These are phyloP conservation scores for Rhodotorula sp. DNA, from an alignment of 1,284 basidiomycete genomes.

Conservation along the genomic window DNA sequence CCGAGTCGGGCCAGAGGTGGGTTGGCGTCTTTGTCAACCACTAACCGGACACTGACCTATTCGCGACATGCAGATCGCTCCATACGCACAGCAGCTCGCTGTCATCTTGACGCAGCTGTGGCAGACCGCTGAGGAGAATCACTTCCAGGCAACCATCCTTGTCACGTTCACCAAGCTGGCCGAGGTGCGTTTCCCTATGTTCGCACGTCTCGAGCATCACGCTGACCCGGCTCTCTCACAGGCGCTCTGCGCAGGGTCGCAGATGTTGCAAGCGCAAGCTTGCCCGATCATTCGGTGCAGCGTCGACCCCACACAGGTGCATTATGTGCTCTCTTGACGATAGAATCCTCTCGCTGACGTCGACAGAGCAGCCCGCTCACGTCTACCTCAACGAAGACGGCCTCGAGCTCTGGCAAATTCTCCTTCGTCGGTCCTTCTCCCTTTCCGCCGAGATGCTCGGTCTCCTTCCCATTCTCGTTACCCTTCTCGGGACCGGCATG, in stretches of 20 bases:
- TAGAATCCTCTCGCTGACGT: neutral
- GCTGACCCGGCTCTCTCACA: neutral
- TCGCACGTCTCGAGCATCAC: too few species aligned
- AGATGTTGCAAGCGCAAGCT: slow-evolving; percentile 30
- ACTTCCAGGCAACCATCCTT: slow-evolving; percentile 41
- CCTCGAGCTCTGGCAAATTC: slow-evolving; percentile 42
- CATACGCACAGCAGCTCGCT: slow-evolving; percentile 35
- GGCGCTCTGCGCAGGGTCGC: slow-evolving; percentile 36
- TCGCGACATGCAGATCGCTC: slow-evolving; percentile 33
- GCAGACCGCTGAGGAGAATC: slow-evolving; percentile 29
- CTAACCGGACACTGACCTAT: neutral
- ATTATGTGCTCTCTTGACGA: neutral
- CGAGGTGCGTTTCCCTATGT: slow-evolving; percentile 22
- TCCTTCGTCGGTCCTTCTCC: slow-evolving; percentile 23
- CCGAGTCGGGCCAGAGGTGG: slow-evolving; percentile 35
- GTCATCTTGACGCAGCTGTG: slow-evolving; percentile 41
- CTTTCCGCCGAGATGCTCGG: slow-evolving; percentile 37
- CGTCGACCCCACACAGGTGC: slow-evolving; percentile 36
- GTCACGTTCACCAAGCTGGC: slow-evolving; percentile 42
- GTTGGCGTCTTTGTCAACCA: neutral
- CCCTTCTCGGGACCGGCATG: slow-evolving; percentile 32
- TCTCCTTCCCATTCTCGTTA: slow-evolving; percentile 34
- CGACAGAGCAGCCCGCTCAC: slow-evolving; percentile 29
- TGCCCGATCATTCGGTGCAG: slow-evolving; percentile 38
- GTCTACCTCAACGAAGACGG: slow-evolving; percentile 44